A percentile compares a stretch with the other conserved stretches of the same genome.
Evolutionary conservation across 2,329 filamentous ascomycete species (phyloP).

Genomic region (Fonsecaea pedrosoi): DNA sequence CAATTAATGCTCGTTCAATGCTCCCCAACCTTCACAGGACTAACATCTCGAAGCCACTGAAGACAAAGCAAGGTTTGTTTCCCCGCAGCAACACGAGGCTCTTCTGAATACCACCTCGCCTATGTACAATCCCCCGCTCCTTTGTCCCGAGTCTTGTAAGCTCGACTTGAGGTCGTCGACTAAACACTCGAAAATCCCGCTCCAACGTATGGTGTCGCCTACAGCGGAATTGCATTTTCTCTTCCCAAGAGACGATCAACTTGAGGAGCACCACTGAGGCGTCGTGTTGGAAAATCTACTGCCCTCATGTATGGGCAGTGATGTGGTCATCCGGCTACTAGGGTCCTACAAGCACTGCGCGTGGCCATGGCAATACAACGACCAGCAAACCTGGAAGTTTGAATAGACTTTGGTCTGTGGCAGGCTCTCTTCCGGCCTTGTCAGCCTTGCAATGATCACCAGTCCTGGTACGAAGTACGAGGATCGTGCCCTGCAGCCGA

Average conservation of each 20-base stretch:
- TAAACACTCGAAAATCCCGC: neutral
- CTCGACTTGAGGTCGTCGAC: neutral
- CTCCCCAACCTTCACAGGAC: neutral
- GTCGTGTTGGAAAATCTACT: neutral
- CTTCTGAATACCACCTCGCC: neutral
- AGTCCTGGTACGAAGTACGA: too few species aligned
- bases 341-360: too few species aligned
- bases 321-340: neutral
- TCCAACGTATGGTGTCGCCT: neutral
- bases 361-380: too few species aligned
- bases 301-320: neutral
- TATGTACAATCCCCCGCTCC: neutral
- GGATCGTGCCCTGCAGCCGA: too few species aligned
- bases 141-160: neutral
- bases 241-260: neutral
- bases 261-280: neutral
- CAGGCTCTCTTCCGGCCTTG: neutral
- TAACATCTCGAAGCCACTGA: neutral
- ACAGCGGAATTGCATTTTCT: neutral
- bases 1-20: neutral
- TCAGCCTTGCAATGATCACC: neutral
- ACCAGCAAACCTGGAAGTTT: neutral
- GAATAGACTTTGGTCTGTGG: conserved; percentile 1
- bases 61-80: neutral
- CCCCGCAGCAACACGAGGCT: neutral